These are phyloP conservation scores for Oryza glumipatula DNA, from an alignment of 176 grass and related monocot species.

Conservation along the genomic window DNA sequence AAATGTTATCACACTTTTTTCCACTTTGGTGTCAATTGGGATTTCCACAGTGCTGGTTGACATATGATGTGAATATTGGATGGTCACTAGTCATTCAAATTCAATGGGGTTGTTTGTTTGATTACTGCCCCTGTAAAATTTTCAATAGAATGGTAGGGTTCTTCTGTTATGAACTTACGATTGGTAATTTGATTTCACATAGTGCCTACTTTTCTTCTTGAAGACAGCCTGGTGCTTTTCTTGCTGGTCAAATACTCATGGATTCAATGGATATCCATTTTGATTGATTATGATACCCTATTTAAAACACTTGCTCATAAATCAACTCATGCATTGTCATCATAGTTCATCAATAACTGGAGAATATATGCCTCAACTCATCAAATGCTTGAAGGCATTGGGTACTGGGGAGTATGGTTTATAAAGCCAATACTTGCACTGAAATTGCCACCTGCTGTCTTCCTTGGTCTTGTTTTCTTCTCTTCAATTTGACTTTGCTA, in stretches of 20 bases:
- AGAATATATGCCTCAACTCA: neutral
- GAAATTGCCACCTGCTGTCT: neutral
- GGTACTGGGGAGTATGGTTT: neutral
- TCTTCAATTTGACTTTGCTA: too few relatives aligned
- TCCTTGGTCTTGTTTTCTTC: too few relatives aligned
- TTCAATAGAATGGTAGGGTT: slow-evolving; percentile 25
- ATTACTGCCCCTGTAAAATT: slow-evolving; percentile 16
- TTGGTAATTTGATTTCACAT: slow-evolving; percentile 22
- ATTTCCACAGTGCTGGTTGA: slow-evolving; percentile 20
- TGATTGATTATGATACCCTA: neutral
- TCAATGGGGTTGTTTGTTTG: slow-evolving; percentile 31
- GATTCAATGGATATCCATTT: neutral
- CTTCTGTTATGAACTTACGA: slow-evolving; percentile 16
- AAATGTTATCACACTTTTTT: slow-evolving; percentile 18
- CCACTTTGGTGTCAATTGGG: slow-evolving; percentile 19
- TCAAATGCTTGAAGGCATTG: neutral
- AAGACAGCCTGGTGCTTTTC: neutral
- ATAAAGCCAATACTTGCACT: neutral
- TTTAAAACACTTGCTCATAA: neutral
- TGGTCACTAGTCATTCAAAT: slow-evolving; percentile 37
- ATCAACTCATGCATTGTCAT: neutral
- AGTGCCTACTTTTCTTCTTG: neutral
- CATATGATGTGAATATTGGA: slow-evolving; percentile 42
- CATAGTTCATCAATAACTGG: neutral
- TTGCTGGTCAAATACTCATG: neutral